Base-by-base conservation (phyloP, 2,329 filamentous ascomycete species). In the Botrytis hyacinthi region DNA sequence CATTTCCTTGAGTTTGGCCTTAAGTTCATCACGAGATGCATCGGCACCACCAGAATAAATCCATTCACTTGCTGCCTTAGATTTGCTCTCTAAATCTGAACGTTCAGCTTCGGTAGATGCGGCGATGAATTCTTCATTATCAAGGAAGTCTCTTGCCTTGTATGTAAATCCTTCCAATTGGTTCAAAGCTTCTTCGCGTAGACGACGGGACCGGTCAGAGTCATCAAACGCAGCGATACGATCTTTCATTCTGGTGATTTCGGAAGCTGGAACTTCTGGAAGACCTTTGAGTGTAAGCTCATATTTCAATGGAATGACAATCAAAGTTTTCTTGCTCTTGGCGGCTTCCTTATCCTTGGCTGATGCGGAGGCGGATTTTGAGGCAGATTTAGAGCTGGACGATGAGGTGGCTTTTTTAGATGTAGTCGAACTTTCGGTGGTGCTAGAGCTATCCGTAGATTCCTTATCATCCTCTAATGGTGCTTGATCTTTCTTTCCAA, bases 141-240 rank as follows among this genome's bases (percentile, higher is more conserved):
- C 91, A 2, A 98, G 86, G 62, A 97, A 87, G 81, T 98, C 94
- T 40, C 94, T 91, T 42, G 93, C 89, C 79, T 90, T 92, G 86
- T 99, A 99, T 22, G 95, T 97, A 82, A 92, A 98, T 20, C 88
- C 91, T 83, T 99, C 96, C n/a, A 99, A 89, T 76, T 93, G 92
- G 83, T 98, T 99, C 73, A 98, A 85, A 1, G 93, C 90, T 81
- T 98, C 95, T 81, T 98, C 95, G 46, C 95, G 90, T 73, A 90
- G 85, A 51, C 90, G 84, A 69, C 95, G 92, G 42, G 92, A 89
- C 77, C 88, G 89, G 83, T 99, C 96, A 3, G 95, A 97, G 40
- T 88, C 86, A 77, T 97, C 94, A 79, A 99, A 98, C 7, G 93
- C 91, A 79, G 90, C 87, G 61, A 99, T 88, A 62, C 93, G 91